Conservation (phyloP, 352 stramenopile genomes). For the Phytophthora palmivora region DNA sequence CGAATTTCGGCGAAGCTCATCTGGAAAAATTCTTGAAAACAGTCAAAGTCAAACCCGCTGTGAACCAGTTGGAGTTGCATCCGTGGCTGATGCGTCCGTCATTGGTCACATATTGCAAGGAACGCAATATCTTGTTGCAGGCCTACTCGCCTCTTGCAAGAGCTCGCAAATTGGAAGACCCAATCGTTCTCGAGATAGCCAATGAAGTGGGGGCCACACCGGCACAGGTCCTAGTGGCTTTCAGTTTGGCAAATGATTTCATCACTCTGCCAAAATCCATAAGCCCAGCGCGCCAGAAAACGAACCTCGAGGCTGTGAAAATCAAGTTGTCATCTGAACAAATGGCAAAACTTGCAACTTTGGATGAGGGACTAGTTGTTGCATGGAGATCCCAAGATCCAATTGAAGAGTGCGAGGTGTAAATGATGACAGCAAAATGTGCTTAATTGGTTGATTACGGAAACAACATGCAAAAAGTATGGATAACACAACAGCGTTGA, state of each 20-base stretch:
- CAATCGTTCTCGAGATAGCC: conserved; percentile 39
- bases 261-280: conserved; percentile 67
- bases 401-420: conserved; percentile 40
- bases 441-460: too few species aligned
- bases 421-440: too few species aligned
- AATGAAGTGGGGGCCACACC: conserved; percentile 30
- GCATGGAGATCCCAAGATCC: conserved; percentile 45
- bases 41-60: neutral
- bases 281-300: conserved; percentile 36
- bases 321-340: conserved; percentile 38
- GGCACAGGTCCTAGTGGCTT: conserved; percentile 61
- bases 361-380: conserved; percentile 48
- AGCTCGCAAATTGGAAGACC: conserved; percentile 42
- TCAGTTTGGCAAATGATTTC: conserved; percentile 56
- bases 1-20: conserved; percentile 18
- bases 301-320: conserved; percentile 49
- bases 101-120: conserved; percentile 1
- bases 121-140: conserved; percentile 27
- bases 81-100: conserved; percentile 9
- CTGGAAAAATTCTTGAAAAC: conserved; percentile 4
- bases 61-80: conserved; percentile 9
- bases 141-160: conserved; percentile 61
- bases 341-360: conserved; percentile 36
- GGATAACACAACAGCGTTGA: too few species aligned
- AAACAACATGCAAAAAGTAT: too few species aligned